Evolutionary conservation across 1,284 basidiomycete species (phyloP).

Genomic region (Paramarasmius palmivorus): DNA sequence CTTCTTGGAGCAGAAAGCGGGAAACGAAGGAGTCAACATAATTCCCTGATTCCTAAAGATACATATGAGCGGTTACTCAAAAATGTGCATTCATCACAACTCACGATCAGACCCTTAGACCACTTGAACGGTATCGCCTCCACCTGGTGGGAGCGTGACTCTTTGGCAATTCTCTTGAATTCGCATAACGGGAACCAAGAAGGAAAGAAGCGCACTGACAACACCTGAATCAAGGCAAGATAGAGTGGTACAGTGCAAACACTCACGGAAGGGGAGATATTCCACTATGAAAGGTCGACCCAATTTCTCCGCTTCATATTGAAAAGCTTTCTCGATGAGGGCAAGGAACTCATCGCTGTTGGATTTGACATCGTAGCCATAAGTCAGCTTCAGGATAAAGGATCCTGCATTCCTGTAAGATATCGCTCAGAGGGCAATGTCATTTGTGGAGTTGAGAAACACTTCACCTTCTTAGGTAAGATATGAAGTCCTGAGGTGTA

Average conservation of each 20-base stretch:
- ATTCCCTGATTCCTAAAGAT: slow-evolving; percentile 29
- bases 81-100: slow-evolving; percentile 4
- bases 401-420: slow-evolving; percentile 28
- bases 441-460: not conserved
- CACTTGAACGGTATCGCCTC: slow-evolving; percentile 31
- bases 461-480: slow-evolving; percentile 29
- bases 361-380: slow-evolving; percentile 34
- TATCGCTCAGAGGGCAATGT: not conserved
- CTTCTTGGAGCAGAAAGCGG: slow-evolving; percentile 28
- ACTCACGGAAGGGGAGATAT: slow-evolving; percentile 14
- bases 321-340: slow-evolving; percentile 26
- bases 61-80: not conserved
- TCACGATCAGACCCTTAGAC: slow-evolving; percentile 35
- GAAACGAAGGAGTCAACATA: slow-evolving; percentile 37
- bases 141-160: slow-evolving; percentile 18
- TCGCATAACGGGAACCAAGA: slow-evolving; percentile 40
- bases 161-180: slow-evolving; percentile 32
- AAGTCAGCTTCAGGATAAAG: slow-evolving; percentile 37
- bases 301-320: slow-evolving; percentile 15
- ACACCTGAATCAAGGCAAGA: not conserved
- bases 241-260: not conserved
- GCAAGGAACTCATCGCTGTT: slow-evolving; percentile 34
- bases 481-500: slow-evolving; percentile 28
- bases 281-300: slow-evolving; percentile 27
- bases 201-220: slow-evolving; percentile 40